phyloP scores from a whole-genome alignment of 2,329 filamentous ascomycete genomes.

The Teratosphaeria gauchensis region DNA sequence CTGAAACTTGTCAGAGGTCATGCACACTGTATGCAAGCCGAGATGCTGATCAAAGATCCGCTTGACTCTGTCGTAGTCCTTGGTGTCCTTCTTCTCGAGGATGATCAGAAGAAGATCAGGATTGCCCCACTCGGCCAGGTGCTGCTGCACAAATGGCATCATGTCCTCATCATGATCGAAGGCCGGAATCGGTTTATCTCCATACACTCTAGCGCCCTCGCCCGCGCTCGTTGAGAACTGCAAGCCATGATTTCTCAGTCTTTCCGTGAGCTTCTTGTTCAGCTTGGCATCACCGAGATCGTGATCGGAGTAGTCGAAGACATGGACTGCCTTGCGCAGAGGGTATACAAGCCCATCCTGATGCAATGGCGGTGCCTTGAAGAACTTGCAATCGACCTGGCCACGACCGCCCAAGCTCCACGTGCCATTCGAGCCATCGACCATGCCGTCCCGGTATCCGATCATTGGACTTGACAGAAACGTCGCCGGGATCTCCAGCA shows the following conservation, averaged over 20 bases:
- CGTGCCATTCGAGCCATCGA: neutral
- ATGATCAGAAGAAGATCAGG: neutral
- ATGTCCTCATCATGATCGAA: no score
- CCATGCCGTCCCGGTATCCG: neutral
- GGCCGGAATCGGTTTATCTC: no score
- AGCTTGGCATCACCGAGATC: neutral
- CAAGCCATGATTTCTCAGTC: neutral
- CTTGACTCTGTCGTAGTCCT: conserved; percentile 2
- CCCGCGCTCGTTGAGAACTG: neutral
- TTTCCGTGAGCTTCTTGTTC: neutral
- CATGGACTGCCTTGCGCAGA: neutral
- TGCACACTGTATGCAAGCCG: conserved; percentile 3
- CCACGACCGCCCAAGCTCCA: neutral
- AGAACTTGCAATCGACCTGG: neutral
- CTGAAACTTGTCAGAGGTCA: neutral
- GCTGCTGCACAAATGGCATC: no score
- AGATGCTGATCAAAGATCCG: neutral
- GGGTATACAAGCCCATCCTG: neutral
- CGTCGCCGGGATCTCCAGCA: neutral
- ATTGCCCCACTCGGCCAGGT: no score
- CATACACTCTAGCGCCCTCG: no score
- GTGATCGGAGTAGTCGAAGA: neutral
- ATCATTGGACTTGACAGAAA: neutral
- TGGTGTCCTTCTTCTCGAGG: neutral
- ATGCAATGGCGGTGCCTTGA: neutral